Conservation (phyloP, 352 stramenopile genomes). For the Elongisporangium prolatum region DNA sequence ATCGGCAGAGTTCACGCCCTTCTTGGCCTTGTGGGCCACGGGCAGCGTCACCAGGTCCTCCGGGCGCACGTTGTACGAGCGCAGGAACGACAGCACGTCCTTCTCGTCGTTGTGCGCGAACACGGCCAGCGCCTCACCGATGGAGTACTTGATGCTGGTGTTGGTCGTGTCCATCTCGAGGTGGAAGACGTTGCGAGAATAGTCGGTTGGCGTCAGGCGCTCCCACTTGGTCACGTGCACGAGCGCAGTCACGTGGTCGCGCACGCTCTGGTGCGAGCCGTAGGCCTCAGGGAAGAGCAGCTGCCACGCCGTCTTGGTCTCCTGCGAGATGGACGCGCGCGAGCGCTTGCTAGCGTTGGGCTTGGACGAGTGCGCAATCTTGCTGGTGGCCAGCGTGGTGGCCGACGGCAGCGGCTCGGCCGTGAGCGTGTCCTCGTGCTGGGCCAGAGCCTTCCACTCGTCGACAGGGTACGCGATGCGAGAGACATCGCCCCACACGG, state of each 20-base stretch:
- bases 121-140: constrained; percentile 78
- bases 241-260: constrained; percentile 67
- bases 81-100: constrained; percentile 67
- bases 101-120: constrained; percentile 82
- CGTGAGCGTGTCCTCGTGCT: constrained; percentile 5
- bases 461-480: constrained; percentile 38
- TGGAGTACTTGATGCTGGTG: constrained; percentile 79
- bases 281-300: constrained; percentile 63
- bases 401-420: constrained; percentile 17
- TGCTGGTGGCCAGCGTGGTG: constrained; percentile 39
- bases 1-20: constrained; percentile 9
- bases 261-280: constrained; percentile 38
- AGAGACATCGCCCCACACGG: constrained; percentile 56
- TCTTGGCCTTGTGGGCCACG: constrained; percentile 56
- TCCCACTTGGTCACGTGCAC: constrained; percentile 76
- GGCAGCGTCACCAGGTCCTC: constrained; percentile 66
- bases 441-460: constrained; percentile 35
- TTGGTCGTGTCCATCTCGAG: constrained; percentile 83
- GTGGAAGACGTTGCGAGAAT: constrained; percentile 86
- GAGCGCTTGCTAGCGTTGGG: constrained; percentile 30
- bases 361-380: constrained; percentile 39
- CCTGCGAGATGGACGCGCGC: constrained; percentile 32
- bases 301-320: constrained; percentile 63
- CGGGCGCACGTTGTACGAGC: constrained; percentile 56
- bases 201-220: constrained; percentile 72